Percentiles rank a stretch among this genome's conserved stretches.
Evolutionary conservation across 331 rosid species (phyloP).

Genomic region (Malus hybrid): DNA sequence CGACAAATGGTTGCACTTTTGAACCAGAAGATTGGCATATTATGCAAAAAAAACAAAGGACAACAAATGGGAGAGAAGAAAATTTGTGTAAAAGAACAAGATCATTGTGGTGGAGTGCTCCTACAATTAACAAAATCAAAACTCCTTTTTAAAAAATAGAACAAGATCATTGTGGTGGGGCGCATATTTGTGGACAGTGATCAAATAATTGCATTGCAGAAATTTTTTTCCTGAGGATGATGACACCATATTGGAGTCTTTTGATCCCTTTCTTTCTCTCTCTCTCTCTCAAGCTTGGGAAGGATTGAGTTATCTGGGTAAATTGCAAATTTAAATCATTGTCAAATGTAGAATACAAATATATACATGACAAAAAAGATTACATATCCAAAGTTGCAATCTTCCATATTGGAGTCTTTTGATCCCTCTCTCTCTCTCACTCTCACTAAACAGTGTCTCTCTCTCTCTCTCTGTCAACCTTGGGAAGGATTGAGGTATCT

Average conservation of each 20-base stretch:
- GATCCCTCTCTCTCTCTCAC: neutral
- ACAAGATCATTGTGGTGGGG: constrained; percentile 31
- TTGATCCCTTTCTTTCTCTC: neutral
- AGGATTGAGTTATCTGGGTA: neutral
- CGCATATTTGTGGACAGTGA: constrained; percentile 19
- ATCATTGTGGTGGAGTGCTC: constrained; percentile 24
- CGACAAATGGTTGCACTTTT: too few relatives aligned
- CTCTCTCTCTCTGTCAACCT: neutral
- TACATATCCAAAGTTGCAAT: constrained; percentile 10
- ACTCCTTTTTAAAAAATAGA: constrained; percentile 22
- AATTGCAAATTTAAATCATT: neutral
- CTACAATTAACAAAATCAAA: constrained; percentile 21
- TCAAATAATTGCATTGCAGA: constrained; percentile 54
- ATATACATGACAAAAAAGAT: constrained; percentile 20
- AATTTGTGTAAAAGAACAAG: neutral
- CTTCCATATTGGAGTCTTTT: neutral
- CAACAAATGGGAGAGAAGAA: neutral
- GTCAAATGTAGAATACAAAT: constrained; percentile 1
- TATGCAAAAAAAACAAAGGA: neutral
- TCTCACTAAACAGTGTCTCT: neutral
- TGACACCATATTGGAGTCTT: constrained; percentile 19
- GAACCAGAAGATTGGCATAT: neutral
- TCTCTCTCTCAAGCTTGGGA: neutral
- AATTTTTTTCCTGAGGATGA: neutral
- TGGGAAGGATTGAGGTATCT: neutral